Evolutionary conservation across 306 rosid genomes (phyloP).

Genomic region (Purshia tridentata): DNA sequence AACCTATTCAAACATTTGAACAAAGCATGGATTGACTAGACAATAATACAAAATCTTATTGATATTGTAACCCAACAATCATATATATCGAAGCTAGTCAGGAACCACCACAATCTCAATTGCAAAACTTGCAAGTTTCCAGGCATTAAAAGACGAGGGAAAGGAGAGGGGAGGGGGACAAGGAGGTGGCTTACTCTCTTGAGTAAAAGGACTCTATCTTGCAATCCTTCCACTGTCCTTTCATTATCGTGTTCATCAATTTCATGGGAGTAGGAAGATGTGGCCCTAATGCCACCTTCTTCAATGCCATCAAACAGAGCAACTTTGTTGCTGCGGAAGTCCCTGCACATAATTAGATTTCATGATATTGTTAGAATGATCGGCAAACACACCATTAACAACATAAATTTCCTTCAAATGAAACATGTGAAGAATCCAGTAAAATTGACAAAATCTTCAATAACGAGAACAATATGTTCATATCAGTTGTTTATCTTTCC

Average conservation of each 20-base stretch:
- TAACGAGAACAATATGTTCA: not conserved
- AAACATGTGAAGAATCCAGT: not conserved
- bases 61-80: not conserved
- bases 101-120: not conserved
- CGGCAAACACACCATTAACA: no score
- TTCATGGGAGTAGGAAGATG: constrained; percentile 70
- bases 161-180: not conserved
- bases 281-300: constrained; percentile 61
- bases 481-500: not conserved
- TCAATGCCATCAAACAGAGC: constrained; percentile 63
- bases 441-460: not conserved
- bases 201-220: constrained; percentile 85
- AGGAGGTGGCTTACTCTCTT: constrained; percentile 60
- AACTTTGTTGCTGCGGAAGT: constrained; percentile 41
- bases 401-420: not conserved
- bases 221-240: constrained; percentile 79
- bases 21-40: not conserved
- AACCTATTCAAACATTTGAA: not conserved
- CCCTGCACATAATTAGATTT: constrained; percentile 33
- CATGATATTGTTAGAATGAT: not conserved
- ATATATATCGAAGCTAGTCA: not conserved
- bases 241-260: constrained; percentile 93
- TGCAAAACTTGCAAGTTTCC: not conserved
- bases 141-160: not conserved
- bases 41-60: not conserved